phyloP scores from a whole-genome alignment of 2,329 filamentous ascomycete genomes.

The Cladosporium phlei region DNA sequence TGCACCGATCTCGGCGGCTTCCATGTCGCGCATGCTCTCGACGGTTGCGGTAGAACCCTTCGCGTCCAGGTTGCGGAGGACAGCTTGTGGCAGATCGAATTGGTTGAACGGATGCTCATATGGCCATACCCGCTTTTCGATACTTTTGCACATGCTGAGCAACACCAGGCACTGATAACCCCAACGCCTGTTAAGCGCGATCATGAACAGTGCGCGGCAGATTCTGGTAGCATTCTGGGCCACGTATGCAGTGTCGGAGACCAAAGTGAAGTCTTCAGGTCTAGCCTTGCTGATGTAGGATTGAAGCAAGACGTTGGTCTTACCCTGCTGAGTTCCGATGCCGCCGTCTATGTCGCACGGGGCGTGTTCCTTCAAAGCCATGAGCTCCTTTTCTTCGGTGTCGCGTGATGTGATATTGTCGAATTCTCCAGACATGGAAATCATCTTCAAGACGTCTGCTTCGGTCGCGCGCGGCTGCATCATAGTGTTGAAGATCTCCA shows the following conservation, averaged over 20 bases:
- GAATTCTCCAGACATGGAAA: constrained; percentile 95
- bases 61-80: constrained; percentile 79
- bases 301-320: constrained; percentile 93
- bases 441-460: constrained; percentile 91
- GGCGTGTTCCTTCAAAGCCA: constrained; percentile 62
- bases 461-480: constrained; percentile 84
- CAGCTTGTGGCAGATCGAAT: constrained; percentile 80
- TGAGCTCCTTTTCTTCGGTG: constrained; percentile 83
- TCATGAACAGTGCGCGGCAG: constrained; percentile 92
- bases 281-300: constrained; percentile 85
- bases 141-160: constrained; percentile 89
- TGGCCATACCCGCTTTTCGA: constrained; percentile 92
- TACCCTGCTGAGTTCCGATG: constrained; percentile 67
- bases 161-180: constrained; percentile 91
- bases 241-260: constrained; percentile 89
- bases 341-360: constrained; percentile 73
- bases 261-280: constrained; percentile 87
- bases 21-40: constrained; percentile 87
- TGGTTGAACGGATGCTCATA: constrained; percentile 93
- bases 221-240: constrained; percentile 94
- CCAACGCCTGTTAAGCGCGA: constrained; percentile 91
- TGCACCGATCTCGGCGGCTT: constrained; percentile 79
- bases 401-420: constrained; percentile 94
- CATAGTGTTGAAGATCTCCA: constrained; percentile 93
- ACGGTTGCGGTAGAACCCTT: constrained; percentile 69